Evolutionary conservation across 345 rosid species (phyloP).

Genomic region (Gossypium mustelinum): DNA sequence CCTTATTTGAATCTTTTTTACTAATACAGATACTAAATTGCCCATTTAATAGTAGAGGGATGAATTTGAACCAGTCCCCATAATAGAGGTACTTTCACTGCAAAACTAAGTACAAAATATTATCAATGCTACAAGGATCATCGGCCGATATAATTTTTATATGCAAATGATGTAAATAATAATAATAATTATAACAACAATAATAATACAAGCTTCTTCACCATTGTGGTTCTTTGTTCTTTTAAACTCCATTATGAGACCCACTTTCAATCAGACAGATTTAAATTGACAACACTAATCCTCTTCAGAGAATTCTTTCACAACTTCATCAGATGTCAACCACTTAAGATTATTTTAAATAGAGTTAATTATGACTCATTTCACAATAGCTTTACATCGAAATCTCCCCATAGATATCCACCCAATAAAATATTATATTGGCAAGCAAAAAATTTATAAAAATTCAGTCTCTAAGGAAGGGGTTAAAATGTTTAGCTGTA

Average conservation of each 20-base stretch:
- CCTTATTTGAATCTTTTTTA: too few species aligned
- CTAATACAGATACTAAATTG: too few species aligned
- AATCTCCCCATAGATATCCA: not conserved
- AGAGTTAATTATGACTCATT: not conserved
- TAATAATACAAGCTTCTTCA: not conserved
- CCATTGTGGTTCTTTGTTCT: not conserved
- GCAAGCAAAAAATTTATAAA: not conserved
- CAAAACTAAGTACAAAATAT: not conserved
- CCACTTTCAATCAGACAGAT: not conserved
- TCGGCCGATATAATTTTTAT: not conserved
- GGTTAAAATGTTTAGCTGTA: not conserved
- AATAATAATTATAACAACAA: too few species aligned
- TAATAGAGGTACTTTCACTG: too few species aligned
- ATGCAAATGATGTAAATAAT: too few species aligned
- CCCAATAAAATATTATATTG: not conserved
- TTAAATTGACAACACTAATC: not conserved
- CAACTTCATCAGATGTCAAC: constrained; percentile 1
- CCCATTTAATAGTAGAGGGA: too few species aligned
- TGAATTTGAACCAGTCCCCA: too few species aligned
- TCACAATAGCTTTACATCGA: not conserved
- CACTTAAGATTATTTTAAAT: not conserved
- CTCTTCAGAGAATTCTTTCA: constrained; percentile 6
- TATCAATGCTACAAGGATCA: not conserved
- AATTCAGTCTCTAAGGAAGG: not conserved
- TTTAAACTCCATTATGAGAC: not conserved